Evolutionary conservation across 2,329 filamentous ascomycete species (phyloP).

Genomic region (Colletotrichum sp.): DNA sequence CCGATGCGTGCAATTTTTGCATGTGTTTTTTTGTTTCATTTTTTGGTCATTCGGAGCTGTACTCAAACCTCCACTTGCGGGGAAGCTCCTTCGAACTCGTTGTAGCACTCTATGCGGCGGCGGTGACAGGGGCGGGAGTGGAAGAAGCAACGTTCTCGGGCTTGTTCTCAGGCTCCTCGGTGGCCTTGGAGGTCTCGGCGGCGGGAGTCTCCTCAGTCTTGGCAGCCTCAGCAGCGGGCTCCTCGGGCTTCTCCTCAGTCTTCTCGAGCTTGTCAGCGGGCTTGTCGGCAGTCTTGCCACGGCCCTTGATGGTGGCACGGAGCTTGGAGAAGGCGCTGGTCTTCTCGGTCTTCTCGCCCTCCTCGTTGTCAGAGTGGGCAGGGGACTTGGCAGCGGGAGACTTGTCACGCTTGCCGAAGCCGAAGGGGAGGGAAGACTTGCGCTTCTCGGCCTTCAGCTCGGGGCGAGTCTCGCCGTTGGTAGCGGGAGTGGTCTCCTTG

Average conservation of each 20-base stretch:
- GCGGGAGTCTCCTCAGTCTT: constrained; percentile 28
- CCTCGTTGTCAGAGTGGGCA: constrained; percentile 58
- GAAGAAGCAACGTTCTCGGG: constrained; percentile 44
- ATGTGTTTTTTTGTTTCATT: not conserved
- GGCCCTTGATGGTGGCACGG: constrained; percentile 59
- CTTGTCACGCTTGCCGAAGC: constrained; percentile 66
- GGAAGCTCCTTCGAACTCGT: not conserved
- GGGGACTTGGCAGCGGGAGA: constrained; percentile 52
- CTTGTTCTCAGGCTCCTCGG: constrained; percentile 45
- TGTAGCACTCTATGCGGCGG: constrained; percentile 51
- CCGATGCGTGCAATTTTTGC: constrained; percentile 10
- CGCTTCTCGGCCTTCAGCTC: constrained; percentile 79
- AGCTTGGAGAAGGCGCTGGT: constrained; percentile 65
- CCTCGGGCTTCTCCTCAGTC: constrained; percentile 26
- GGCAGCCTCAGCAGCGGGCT: constrained; percentile 32
- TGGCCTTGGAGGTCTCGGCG: constrained; percentile 32
- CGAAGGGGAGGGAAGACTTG: constrained; percentile 78
- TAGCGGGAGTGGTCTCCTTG: constrained; percentile 45
- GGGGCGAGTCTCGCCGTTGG: constrained; percentile 63
- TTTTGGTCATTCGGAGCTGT: not conserved
- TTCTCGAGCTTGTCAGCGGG: constrained; percentile 34
- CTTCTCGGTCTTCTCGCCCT: constrained; percentile 63
- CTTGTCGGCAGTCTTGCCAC: constrained; percentile 44
- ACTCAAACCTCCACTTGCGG: constrained; percentile 7
- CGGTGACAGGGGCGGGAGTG: constrained; percentile 51